A percentile compares a stretch with the other conserved stretches of the same genome.
phyloP scores from a whole-genome alignment of 2,329 filamentous ascomycete species.

The Calonectria naviculata region DNA sequence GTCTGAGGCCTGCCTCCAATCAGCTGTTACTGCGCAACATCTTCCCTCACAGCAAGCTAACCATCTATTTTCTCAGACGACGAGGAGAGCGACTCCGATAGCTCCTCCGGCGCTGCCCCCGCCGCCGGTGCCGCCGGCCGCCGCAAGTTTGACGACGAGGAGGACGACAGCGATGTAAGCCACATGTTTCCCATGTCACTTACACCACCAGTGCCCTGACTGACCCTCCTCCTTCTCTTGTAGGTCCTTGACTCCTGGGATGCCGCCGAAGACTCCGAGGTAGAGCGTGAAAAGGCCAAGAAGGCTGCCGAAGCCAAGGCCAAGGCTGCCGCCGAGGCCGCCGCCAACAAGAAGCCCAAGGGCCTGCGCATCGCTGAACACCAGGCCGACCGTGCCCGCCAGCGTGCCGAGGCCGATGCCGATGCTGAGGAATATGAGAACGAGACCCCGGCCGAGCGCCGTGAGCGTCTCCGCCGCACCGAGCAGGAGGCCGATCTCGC shows the following conservation, averaged over 20 bases:
- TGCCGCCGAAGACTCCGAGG: constrained; percentile 95
- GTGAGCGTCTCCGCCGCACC: constrained; percentile 79
- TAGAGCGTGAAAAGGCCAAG: constrained; percentile 93
- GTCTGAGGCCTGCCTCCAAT: background rate
- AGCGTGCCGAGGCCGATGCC: constrained; percentile 63
- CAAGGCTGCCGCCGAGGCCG: constrained; percentile 88
- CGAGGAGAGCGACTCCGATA: constrained; percentile 51
- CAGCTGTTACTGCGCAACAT: background rate
- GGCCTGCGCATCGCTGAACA: constrained; percentile 86
- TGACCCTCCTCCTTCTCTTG: constrained; percentile 10
- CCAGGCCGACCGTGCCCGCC: constrained; percentile 69
- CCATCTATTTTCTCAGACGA: constrained; percentile 46
- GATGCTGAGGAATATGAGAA: constrained; percentile 70
- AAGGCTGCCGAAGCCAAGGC: constrained; percentile 88
- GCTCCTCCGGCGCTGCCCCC: constrained; percentile 49
- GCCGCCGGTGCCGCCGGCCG: constrained; percentile 55
- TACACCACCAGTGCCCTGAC: background rate
- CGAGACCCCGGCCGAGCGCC: constrained; percentile 78
- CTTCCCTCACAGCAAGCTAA: background rate
- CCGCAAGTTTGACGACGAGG: constrained; percentile 89
- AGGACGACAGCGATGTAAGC: constrained; percentile 83
- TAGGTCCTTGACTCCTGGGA: constrained; percentile 98
- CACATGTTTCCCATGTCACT: background rate
- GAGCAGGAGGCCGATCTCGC: constrained; percentile 91
- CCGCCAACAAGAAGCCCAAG: constrained; percentile 92